phyloP scores from a whole-genome alignment of 441 rosid genomes.

The Corymbia calophylla region DNA sequence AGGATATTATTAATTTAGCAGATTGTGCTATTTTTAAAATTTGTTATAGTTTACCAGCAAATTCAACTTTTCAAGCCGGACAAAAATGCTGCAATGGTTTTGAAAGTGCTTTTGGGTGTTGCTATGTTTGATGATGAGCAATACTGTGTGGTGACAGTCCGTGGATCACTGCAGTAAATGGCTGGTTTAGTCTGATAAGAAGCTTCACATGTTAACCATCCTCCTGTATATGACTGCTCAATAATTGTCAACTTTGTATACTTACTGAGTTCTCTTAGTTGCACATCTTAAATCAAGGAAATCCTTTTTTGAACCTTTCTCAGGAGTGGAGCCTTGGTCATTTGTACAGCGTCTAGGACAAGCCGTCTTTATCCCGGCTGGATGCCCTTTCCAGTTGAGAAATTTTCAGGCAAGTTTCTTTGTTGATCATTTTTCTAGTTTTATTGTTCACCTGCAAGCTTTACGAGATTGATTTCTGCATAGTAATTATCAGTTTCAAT shows the following conservation, averaged over 20 bases:
- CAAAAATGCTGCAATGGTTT: background rate
- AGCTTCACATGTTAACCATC: background rate
- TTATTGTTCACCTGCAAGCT: background rate
- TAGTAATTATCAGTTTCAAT: background rate
- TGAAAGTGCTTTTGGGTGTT: background rate
- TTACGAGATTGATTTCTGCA: background rate
- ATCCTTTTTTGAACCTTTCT: background rate
- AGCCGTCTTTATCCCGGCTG: slow-evolving; percentile 91
- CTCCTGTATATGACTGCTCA: background rate
- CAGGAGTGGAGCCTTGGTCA: slow-evolving; percentile 97
- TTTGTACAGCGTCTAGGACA: slow-evolving; percentile 75
- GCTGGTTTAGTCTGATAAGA: background rate
- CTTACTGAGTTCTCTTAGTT: background rate
- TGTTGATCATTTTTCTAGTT: background rate
- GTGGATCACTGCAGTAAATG: background rate
- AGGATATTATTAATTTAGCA: background rate
- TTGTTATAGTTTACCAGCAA: background rate
- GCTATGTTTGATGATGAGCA: background rate
- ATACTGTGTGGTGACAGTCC: background rate
- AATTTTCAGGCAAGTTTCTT: slow-evolving; percentile 57
- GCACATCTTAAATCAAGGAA: background rate
- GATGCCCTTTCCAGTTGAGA: slow-evolving; percentile 86
- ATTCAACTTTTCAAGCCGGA: background rate
- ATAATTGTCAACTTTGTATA: background rate
- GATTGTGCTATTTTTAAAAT: background rate